Conservation (phyloP, 208 protist genomes). For the Acanthamoeba polyphaga region DNA sequence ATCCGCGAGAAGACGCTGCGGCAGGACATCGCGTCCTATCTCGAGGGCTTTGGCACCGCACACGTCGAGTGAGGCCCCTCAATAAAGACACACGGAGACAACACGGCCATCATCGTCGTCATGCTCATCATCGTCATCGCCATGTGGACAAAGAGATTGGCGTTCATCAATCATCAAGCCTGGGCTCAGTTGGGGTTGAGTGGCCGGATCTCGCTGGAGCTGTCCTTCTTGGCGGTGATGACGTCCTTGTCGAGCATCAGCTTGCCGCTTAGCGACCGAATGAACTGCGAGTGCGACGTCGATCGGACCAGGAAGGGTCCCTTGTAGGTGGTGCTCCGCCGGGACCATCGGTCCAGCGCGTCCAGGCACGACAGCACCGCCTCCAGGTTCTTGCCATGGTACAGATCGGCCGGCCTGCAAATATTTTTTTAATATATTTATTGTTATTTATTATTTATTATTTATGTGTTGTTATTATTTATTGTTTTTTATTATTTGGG, state of each 20-base stretch:
- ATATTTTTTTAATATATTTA: neutral
- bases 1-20: constrained; percentile 33
- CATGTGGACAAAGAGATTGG: too few relatives aligned
- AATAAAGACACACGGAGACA: neutral
- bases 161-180: too few relatives aligned
- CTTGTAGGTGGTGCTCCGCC: neutral
- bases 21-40: neutral
- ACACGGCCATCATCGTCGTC: neutral
- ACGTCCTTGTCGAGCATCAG: constrained; percentile 13
- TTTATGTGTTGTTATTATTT: too few relatives aligned
- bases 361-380: constrained; percentile 59
- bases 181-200: too few relatives aligned
- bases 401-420: constrained; percentile 23
- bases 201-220: neutral
- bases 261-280: constrained; percentile 19
- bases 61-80: neutral
- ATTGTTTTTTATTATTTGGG: neutral
- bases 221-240: constrained; percentile 12
- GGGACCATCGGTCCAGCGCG: constrained; percentile 13
- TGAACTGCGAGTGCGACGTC: constrained; percentile 24
- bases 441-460: too few relatives aligned
- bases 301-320: neutral
- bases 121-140: too few relatives aligned
- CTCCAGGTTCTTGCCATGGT: constrained; percentile 25
- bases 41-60: neutral